Percentiles rank a stretch among this genome's conserved stretches.
Evolutionary conservation across 2,329 filamentous ascomycete species (phyloP).

Genomic region (Didymella glomerata): DNA sequence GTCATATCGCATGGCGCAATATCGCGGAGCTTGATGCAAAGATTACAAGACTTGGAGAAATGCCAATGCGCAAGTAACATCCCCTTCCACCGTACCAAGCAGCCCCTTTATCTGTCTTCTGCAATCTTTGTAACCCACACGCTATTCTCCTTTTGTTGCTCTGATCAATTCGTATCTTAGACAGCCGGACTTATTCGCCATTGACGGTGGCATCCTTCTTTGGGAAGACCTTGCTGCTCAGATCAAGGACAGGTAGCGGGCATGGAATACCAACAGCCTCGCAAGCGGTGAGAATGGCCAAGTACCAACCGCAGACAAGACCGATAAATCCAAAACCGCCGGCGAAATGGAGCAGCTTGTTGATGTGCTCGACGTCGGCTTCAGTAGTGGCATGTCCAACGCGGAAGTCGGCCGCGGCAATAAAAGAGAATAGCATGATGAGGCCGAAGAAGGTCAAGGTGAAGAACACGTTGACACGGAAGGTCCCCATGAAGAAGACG

Average conservation of each 20-base stretch:
- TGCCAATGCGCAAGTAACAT: not conserved
- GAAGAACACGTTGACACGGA: conserved; percentile 34
- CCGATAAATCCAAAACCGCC: conserved; percentile 31
- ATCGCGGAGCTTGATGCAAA: not conserved
- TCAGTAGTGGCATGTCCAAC: conserved; percentile 22
- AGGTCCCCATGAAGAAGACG: conserved; percentile 30
- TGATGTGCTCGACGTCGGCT: conserved; percentile 27
- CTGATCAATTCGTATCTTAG: not conserved
- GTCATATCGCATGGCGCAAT: not conserved
- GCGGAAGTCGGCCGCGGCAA: conserved; percentile 30
- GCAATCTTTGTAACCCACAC: not conserved
- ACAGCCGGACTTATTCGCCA: not conserved
- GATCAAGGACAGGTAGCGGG: conserved; percentile 30
- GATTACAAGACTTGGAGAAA: not conserved
- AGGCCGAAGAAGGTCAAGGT: conserved; percentile 29
- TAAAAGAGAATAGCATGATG: conserved; percentile 31
- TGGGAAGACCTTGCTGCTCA: conserved; percentile 32
- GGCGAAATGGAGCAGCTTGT: conserved; percentile 25
- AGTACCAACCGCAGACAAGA: conserved; percentile 30
- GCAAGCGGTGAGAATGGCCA: conserved; percentile 31
- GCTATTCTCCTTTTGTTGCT: not conserved
- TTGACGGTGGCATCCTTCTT: conserved; percentile 11
- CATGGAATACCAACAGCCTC: conserved; percentile 33
- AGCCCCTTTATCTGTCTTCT: not conserved
- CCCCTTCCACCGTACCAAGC: not conserved